Evolutionary conservation across 352 stramenopile species (phyloP), one percentile per base, ranked within the genome.

Genomic region (Pythium volutum): DNA sequence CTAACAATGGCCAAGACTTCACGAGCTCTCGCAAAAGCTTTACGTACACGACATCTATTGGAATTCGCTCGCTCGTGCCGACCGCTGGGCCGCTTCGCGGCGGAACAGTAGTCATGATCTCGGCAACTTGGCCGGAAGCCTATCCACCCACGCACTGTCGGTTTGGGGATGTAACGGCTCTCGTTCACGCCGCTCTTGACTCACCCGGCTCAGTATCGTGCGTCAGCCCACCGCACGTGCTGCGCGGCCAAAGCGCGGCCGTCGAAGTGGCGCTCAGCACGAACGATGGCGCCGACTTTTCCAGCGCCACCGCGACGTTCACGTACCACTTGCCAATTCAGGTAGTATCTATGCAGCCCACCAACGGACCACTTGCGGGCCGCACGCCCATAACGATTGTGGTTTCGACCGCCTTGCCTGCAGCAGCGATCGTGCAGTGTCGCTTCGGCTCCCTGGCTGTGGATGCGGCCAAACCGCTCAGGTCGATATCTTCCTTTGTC

Each of bases 1-100:
- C 77, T 11, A 79, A 78, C 43, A 89, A 87, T 42, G 77, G 73
- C 12, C 55, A 69, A 8, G 79, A 89, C 41, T 84, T 84, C 56
- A 23, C 74, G 0, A 26, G 34, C 18, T 59, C 53, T 12, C 14
- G 20, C 0, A 71, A 52, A 20, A 46, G n/a, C 0, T 86, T 84
- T 31, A 49, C 50, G 5, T 84, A 74, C 47, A 47, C 48, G 5
- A 66, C 59, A 18, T 27, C 66, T 9, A 57, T 74, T 16, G 5
- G 26, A 25, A 23, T 74, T 3, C 39, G 43, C 14, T 62, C 54
- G 4, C 26, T 80, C 3, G 15, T 45, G 7, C 75, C 75, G 22
- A 22, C 27, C 4, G 29, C 41, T 3, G 73, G 73, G 3, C 65
- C 73, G 12, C 26, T 74, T 12, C 9, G 16, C 39, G 75, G 75